Conservation (phyloP, 176 grass and related monocot species). For the Chrysopogon serrulatus region DNA sequence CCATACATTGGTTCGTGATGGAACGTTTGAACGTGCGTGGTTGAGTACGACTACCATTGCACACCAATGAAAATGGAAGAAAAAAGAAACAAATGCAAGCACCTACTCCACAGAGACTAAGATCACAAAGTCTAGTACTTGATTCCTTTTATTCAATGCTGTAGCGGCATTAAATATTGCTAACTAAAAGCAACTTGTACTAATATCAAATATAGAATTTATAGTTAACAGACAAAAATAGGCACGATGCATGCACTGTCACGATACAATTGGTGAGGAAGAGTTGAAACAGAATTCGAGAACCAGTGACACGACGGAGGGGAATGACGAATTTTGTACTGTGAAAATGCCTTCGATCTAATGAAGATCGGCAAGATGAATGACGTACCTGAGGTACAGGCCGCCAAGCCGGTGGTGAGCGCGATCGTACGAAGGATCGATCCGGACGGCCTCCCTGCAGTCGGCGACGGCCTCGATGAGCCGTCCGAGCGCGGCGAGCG, state of each 20-base stretch:
- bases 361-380: background rate
- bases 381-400: conserved; percentile 75
- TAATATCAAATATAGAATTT: background rate
- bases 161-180: background rate
- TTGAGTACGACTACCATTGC: background rate
- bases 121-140: background rate
- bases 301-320: background rate
- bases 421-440: conserved; percentile 60
- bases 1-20: background rate
- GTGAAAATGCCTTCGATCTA: too few relatives aligned
- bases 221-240: background rate
- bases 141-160: background rate
- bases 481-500: conserved; percentile 54
- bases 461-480: conserved; percentile 76
- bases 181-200: background rate
- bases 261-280: background rate
- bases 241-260: background rate
- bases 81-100: background rate
- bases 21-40: background rate
- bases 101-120: background rate
- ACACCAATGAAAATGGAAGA: background rate
- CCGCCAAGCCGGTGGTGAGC: conserved; percentile 74
- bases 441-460: conserved; percentile 77
- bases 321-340: background rate
- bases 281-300: background rate